Percentiles rank a stretch among this genome's conserved stretches.
Evolutionary conservation across 2,329 filamentous ascomycete genomes (phyloP).

Genomic region (Cladobotryum mycophilum): DNA sequence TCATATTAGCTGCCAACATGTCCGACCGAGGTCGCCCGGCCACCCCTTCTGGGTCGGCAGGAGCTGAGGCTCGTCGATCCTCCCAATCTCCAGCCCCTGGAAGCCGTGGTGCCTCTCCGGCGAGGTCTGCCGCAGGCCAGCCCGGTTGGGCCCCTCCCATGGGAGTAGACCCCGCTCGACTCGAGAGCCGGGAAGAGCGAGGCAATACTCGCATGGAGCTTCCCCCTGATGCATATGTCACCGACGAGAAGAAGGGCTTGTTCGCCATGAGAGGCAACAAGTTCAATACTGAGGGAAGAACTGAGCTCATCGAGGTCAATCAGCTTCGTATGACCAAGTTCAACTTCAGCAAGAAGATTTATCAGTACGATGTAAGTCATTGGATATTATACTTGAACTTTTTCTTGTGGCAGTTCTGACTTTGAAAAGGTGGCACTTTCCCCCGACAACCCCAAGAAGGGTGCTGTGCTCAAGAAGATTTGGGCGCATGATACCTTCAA

Average conservation of each 20-base stretch:
- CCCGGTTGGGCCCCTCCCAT: slow-evolving; percentile 24
- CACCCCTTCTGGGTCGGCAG: slow-evolving; percentile 10
- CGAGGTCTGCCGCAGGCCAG: slow-evolving; percentile 14
- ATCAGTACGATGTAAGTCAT: slow-evolving; percentile 76
- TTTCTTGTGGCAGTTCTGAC: not conserved
- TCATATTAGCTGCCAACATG: slow-evolving; percentile 19
- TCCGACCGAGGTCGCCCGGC: slow-evolving; percentile 28
- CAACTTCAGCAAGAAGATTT: slow-evolving; percentile 53
- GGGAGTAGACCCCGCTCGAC: slow-evolving; percentile 40
- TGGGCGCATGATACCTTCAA: slow-evolving; percentile 64
- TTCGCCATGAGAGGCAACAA: slow-evolving; percentile 30
- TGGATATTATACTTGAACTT: not conserved
- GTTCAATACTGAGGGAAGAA: slow-evolving; percentile 53
- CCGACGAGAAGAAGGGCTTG: slow-evolving; percentile 26
- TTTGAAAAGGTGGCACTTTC: slow-evolving; percentile 55
- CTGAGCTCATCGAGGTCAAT: slow-evolving; percentile 58
- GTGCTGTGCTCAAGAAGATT: slow-evolving; percentile 64
- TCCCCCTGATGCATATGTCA: slow-evolving; percentile 49
- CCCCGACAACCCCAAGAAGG: slow-evolving; percentile 53
- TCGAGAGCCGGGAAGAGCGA: slow-evolving; percentile 24
- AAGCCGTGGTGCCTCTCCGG: slow-evolving; percentile 14
- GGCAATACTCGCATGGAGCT: slow-evolving; percentile 48
- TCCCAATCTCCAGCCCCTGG: slow-evolving; percentile 4
- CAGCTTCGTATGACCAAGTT: slow-evolving; percentile 62
- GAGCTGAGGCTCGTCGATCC: not conserved